Conservation (phyloP, 148 eudicot species). For the Linanthus parryae region DNA sequence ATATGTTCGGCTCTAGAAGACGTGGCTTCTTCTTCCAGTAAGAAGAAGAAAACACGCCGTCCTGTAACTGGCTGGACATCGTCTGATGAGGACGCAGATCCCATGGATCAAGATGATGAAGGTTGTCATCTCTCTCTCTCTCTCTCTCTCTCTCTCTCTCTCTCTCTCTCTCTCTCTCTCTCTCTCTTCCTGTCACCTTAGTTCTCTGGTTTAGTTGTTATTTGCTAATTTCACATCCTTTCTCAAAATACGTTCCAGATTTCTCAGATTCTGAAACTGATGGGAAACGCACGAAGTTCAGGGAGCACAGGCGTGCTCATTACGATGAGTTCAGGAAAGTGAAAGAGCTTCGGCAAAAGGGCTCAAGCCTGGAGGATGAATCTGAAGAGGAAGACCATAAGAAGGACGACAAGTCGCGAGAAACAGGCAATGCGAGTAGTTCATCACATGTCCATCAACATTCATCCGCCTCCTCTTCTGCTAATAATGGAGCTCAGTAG, state of each 20-base stretch:
- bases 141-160: slow-evolving; percentile 18
- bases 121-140: slow-evolving; percentile 25
- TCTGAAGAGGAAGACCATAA: slow-evolving; percentile 60
- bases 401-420: no score
- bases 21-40: slow-evolving; percentile 70
- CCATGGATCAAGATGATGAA: slow-evolving; percentile 72
- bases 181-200: no score
- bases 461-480: no score
- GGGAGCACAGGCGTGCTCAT: slow-evolving; percentile 81
- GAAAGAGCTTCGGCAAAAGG: slow-evolving; percentile 66
- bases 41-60: slow-evolving; percentile 63
- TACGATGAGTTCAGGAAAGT: slow-evolving; percentile 81
- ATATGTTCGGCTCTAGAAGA: slow-evolving; percentile 60
- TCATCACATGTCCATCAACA: no score
- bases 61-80: slow-evolving; percentile 76
- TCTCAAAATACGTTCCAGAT: slow-evolving; percentile 7
- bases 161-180: no score
- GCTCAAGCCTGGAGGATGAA: slow-evolving; percentile 49
- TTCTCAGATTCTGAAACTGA: slow-evolving; percentile 41
- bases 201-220: no score
- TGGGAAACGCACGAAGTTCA: slow-evolving; percentile 42
- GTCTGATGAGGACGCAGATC: slow-evolving; percentile 81
- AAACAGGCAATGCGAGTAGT: no score
- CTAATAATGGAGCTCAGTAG: slow-evolving; percentile 4
- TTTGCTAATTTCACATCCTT: no score